These are phyloP conservation scores for Pistacia integerrima DNA, from an alignment of 345 rosid genomes.

Conservation along the genomic window DNA sequence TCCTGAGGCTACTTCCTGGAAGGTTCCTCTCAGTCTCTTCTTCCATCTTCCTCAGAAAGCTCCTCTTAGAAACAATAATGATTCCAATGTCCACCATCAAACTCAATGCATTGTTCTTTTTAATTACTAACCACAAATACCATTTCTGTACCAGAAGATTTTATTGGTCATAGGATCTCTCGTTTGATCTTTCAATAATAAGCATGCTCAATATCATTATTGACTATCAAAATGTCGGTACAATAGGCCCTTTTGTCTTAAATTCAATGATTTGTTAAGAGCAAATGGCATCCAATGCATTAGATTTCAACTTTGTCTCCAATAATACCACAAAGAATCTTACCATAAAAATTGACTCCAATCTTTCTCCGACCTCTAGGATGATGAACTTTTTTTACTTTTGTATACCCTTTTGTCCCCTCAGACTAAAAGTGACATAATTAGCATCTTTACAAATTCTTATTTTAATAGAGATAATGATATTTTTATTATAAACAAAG, in stretches of 20 bases:
- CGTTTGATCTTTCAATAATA: not conserved
- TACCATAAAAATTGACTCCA: not conserved
- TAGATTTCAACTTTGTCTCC: not conserved
- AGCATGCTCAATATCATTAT: not conserved
- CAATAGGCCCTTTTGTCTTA: not conserved
- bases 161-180: not conserved
- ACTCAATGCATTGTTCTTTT: not conserved
- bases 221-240: not conserved
- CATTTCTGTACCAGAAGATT: not conserved
- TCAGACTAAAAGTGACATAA: not conserved
- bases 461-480: too few species aligned
- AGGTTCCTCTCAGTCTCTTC: not conserved
- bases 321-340: not conserved
- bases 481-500: too few species aligned
- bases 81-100: not conserved
- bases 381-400: conserved; percentile 9
- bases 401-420: not conserved
- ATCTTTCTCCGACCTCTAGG: not conserved
- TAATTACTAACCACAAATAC: too few species aligned
- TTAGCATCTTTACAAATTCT: not conserved
- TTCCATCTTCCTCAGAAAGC: too few species aligned
- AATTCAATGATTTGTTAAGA: not conserved
- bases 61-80: too few species aligned
- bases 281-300: not conserved
- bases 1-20: not conserved